phyloP scores from a whole-genome alignment of 768 basidiomycete species.

The Kwoniella bestiolae region DNA sequence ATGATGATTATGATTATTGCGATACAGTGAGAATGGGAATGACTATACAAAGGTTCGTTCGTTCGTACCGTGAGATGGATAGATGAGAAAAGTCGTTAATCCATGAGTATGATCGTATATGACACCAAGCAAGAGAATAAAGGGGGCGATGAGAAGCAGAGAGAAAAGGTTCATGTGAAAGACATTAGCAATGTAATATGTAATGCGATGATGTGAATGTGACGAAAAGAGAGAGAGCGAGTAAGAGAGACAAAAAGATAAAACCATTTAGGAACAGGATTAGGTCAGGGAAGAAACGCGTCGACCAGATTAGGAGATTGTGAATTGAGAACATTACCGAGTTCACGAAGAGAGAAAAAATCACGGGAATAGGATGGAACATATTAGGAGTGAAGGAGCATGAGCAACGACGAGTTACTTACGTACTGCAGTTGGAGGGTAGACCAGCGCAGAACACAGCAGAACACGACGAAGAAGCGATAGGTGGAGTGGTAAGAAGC shows the following conservation, averaged over 20 bases:
- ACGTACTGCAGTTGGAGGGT: too few species aligned
- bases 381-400: too few species aligned
- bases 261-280: not conserved
- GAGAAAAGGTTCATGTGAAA: not conserved
- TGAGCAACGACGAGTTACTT: not conserved
- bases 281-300: slow-evolving; percentile 22
- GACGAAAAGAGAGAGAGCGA: not conserved
- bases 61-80: not conserved
- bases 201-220: not conserved
- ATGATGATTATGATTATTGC: too few species aligned
- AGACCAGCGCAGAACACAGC: too few species aligned
- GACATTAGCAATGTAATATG: not conserved
- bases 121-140: not conserved
- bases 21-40: too few species aligned
- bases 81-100: not conserved
- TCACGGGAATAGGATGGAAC: not conserved
- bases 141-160: not conserved
- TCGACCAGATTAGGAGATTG: slow-evolving; percentile 25
- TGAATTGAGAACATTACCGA: slow-evolving; percentile 17
- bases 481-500: too few species aligned
- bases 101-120: not conserved
- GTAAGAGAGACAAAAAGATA: slow-evolving; percentile 3
- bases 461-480: too few species aligned
- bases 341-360: not conserved
- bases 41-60: not conserved